Conservation (phyloP, 495 filamentous ascomycete species). For the Corynascus novoguineensis region DNA sequence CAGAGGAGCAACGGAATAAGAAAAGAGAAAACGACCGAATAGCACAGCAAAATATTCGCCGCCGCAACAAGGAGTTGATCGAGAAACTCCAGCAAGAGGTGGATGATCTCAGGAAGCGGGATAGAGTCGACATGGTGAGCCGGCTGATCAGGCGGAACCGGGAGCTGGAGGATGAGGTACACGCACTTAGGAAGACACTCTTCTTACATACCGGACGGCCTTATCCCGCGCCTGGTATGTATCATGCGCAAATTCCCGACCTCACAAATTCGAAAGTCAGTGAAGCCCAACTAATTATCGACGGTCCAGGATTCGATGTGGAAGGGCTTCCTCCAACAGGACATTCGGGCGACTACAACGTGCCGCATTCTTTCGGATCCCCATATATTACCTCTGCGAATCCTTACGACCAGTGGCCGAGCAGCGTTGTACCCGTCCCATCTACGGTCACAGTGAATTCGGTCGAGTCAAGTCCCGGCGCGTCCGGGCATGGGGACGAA, state of each 20-base stretch:
- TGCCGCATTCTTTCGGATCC: constrained; percentile 16
- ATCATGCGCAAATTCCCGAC: neutral
- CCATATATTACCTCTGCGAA: constrained; percentile 34
- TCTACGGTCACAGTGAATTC: constrained; percentile 27
- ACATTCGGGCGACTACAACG: constrained; percentile 14
- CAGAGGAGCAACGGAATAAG: constrained; percentile 63
- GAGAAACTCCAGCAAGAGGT: constrained; percentile 68
- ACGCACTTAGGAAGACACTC: constrained; percentile 26
- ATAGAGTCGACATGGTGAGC: constrained; percentile 34
- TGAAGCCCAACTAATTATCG: neutral
- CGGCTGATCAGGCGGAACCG: constrained; percentile 34
- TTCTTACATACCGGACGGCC: constrained; percentile 17
- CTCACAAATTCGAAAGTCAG: neutral
- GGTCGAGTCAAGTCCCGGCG: constrained; percentile 40
- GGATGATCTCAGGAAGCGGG: constrained; percentile 46
- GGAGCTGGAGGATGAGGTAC: constrained; percentile 36
- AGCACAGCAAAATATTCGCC: constrained; percentile 79
- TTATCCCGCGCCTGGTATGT: constrained; percentile 23
- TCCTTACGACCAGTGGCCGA: constrained; percentile 34
- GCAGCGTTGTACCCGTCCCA: constrained; percentile 23
- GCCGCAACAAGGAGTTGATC: constrained; percentile 76
- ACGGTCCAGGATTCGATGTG: constrained; percentile 16
- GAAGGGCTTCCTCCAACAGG: constrained; percentile 13
- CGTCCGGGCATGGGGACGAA: constrained; percentile 36
- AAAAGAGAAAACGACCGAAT: constrained; percentile 88